phyloP scores from a whole-genome alignment of 1,139 yeast genomes.

The Arxiozyma telluris region DNA sequence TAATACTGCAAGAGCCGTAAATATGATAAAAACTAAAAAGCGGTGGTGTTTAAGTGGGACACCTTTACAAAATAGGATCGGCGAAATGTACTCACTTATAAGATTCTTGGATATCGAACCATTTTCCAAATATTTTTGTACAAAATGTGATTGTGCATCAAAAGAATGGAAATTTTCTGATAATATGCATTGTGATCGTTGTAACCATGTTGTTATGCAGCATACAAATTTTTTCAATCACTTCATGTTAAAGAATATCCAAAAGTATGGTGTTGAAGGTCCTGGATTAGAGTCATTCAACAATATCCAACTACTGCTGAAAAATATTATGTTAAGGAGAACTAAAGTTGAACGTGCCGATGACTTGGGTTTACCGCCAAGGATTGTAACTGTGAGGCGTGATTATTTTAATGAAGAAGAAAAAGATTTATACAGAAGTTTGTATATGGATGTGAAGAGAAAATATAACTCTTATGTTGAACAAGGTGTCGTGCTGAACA shows the following conservation, averaged over 20 bases:
- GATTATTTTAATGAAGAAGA: slow-evolving; percentile 91
- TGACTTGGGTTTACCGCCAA: slow-evolving; percentile 92
- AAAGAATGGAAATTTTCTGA: slow-evolving; percentile 77
- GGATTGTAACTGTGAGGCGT: slow-evolving; percentile 77
- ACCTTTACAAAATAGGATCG: slow-evolving; percentile 90
- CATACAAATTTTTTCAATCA: slow-evolving; percentile 94
- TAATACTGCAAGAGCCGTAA: slow-evolving; percentile 89
- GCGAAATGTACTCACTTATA: slow-evolving; percentile 87
- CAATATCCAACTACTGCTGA: slow-evolving; percentile 61
- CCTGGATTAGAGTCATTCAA: slow-evolving; percentile 72
- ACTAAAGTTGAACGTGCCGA: slow-evolving; percentile 95
- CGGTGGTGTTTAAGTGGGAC: slow-evolving; percentile 94
- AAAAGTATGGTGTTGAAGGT: slow-evolving; percentile 69
- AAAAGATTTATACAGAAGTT: slow-evolving; percentile 77
- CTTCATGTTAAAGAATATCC: slow-evolving; percentile 87
- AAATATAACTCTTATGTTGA: slow-evolving; percentile 79
- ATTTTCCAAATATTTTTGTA: slow-evolving; percentile 81
- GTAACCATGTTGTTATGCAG: slow-evolving; percentile 89
- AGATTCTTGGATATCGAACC: slow-evolving; percentile 79
- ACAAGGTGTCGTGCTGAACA: slow-evolving; percentile 88
- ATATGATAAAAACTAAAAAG: slow-evolving; percentile 56
- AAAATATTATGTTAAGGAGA: slow-evolving; percentile 81
- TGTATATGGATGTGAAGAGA: slow-evolving; percentile 79
- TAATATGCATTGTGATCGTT: slow-evolving; percentile 71
- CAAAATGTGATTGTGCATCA: slow-evolving; percentile 76